Conservation (phyloP, 345 rosid species). For the Geranium brycei region DNA sequence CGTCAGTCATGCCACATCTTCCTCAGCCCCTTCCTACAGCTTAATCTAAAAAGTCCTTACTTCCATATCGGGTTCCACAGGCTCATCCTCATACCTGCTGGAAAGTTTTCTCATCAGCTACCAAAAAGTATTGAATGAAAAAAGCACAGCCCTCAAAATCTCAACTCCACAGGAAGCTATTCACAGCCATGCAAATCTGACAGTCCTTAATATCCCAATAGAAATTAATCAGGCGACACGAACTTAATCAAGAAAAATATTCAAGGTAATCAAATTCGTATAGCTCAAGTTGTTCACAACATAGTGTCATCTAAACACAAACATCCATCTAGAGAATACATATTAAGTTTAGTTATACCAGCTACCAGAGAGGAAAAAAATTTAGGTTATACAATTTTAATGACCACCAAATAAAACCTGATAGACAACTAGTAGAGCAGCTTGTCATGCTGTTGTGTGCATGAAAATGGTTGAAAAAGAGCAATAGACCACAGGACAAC, state of each 20-base stretch:
- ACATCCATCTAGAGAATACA: too few species aligned
- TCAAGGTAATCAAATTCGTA: neutral
- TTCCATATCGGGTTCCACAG: slow-evolving; percentile 71
- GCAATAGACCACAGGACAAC: too few species aligned
- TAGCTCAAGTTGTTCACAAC: too few species aligned
- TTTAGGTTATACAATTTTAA: too few species aligned
- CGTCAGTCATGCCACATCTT: too few species aligned
- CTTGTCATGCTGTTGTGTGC: too few species aligned
- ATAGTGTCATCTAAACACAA: neutral
- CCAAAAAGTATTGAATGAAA: neutral
- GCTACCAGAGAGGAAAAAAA: too few species aligned
- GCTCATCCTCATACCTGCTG: slow-evolving; percentile 78
- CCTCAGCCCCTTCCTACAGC: too few species aligned
- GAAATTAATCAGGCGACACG: neutral
- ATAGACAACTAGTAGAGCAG: too few species aligned
- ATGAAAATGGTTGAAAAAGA: too few species aligned
- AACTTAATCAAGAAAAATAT: neutral
- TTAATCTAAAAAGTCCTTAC: slow-evolving; percentile 17
- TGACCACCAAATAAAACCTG: too few species aligned
- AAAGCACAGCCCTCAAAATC: neutral
- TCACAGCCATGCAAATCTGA: neutral
- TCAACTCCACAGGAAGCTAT: neutral
- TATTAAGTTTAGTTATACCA: too few species aligned
- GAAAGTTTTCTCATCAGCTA: slow-evolving; percentile 1
- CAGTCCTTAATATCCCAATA: neutral